Evolutionary conservation across 2,329 filamentous ascomycete species (phyloP).

Genomic region (Pseudonectria buxi): DNA sequence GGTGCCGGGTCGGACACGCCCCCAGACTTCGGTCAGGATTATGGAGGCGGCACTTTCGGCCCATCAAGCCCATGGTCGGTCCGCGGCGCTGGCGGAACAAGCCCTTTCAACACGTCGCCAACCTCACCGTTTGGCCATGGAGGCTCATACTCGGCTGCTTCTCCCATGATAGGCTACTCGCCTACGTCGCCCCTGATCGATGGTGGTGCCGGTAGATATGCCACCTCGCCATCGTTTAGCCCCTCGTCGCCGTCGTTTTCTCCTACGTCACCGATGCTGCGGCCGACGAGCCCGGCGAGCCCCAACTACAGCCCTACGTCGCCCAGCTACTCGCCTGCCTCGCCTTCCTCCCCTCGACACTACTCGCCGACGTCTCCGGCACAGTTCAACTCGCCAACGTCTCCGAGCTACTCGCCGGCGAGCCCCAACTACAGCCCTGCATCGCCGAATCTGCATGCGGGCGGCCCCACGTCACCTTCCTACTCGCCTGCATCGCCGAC

Average conservation of each 20-base stretch:
- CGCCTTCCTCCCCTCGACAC: constrained; percentile 48
- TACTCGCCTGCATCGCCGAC: constrained; percentile 67
- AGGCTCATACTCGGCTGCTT: constrained; percentile 71
- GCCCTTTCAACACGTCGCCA: constrained; percentile 68
- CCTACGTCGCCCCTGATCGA: constrained; percentile 66
- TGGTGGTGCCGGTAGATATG: constrained; percentile 44
- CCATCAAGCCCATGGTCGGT: constrained; percentile 59
- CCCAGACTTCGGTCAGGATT: constrained; percentile 58
- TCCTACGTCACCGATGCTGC: constrained; percentile 53
- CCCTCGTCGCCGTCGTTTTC: constrained; percentile 59
- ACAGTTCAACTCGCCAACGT: constrained; percentile 67
- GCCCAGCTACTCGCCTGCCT: constrained; percentile 58
- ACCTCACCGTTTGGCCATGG: constrained; percentile 54
- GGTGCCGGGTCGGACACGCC: constrained; percentile 65
- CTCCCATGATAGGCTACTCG: constrained; percentile 65
- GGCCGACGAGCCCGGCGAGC: constrained; percentile 47
- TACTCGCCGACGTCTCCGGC: constrained; percentile 67
- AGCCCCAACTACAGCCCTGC: constrained; percentile 68
- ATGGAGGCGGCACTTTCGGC: constrained; percentile 46
- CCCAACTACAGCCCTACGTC: constrained; percentile 61
- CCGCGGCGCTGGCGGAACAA: constrained; percentile 55
- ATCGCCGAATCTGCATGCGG: constrained; percentile 46
- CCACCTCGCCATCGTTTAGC: constrained; percentile 56
- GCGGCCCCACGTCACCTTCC: constrained; percentile 46
- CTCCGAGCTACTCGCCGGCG: constrained; percentile 64